Evolutionary conservation across 768 basidiomycete genomes (phyloP).

Genomic region (Hygrophorus russula): DNA sequence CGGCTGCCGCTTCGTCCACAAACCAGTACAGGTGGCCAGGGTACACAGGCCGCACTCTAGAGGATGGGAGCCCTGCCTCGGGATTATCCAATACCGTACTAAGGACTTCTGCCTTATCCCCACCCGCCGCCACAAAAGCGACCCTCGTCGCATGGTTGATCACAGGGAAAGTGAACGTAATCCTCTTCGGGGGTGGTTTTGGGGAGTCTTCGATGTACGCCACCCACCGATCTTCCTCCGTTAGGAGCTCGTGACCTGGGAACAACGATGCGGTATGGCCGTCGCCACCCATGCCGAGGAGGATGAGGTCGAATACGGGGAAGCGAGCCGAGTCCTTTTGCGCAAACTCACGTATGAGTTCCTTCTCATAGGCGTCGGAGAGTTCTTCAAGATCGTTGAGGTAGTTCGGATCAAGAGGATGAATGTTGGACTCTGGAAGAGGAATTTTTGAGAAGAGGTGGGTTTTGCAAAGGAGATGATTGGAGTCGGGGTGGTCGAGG

Average conservation of each 20-base stretch:
- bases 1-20: constrained; percentile 75
- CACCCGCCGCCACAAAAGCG: constrained; percentile 83
- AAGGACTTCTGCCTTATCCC: constrained; percentile 70
- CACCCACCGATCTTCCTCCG: constrained; percentile 90
- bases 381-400: constrained; percentile 74
- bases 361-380: constrained; percentile 67
- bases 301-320: constrained; percentile 94
- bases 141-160: constrained; percentile 83
- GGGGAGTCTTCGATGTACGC: constrained; percentile 89
- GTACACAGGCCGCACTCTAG: constrained; percentile 62
- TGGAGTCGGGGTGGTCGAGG: constrained; percentile 87
- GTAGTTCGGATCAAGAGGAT: constrained; percentile 61
- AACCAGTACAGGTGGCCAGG: constrained; percentile 95
- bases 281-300: constrained; percentile 94
- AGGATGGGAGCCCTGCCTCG: constrained; percentile 70
- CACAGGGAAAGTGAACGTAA: constrained; percentile 88
- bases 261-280: constrained; percentile 98
- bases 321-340: constrained; percentile 90
- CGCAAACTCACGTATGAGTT: constrained; percentile 86
- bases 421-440: constrained; percentile 68
- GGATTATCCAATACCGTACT: constrained; percentile 68
- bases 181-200: constrained; percentile 81
- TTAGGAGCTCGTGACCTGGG: constrained; percentile 78
- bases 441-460: constrained; percentile 76
- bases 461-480: constrained; percentile 66